Evolutionary conservation across 2,329 filamentous ascomycete species (phyloP).

Genomic region (Chaetomiaceae sp.): DNA sequence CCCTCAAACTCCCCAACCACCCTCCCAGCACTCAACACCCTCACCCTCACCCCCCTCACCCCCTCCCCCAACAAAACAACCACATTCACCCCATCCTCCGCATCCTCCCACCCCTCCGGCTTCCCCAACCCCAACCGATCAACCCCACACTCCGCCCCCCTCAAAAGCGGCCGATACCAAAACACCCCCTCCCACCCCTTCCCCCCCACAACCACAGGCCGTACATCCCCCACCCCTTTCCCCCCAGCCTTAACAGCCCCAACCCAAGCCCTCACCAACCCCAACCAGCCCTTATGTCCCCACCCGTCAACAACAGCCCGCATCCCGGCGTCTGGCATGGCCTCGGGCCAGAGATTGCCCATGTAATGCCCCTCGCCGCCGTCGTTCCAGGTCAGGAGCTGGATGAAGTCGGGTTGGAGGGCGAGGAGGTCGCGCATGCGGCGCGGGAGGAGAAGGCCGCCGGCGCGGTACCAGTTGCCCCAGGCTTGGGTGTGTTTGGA

Average conservation of each 20-base stretch:
- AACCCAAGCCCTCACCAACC: neutral
- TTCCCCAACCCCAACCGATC: conserved; percentile 1
- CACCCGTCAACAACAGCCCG: neutral
- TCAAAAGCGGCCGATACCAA: conserved; percentile 6
- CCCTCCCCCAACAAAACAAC: neutral
- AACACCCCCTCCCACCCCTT: neutral
- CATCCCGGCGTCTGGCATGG: neutral
- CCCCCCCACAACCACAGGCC: neutral
- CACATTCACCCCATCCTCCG: conserved; percentile 3
- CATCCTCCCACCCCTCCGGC: neutral
- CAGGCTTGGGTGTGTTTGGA: neutral
- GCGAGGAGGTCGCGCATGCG: neutral
- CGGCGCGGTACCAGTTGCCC: neutral
- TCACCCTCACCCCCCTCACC: neutral
- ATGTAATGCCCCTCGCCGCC: conserved; percentile 5
- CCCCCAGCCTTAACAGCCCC: neutral
- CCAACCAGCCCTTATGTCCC: neutral
- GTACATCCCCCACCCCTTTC: neutral
- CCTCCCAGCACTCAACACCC: neutral
- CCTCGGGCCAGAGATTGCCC: conserved; percentile 1
- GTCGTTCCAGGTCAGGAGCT: conserved; percentile 4
- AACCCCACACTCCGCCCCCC: neutral
- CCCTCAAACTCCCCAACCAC: neutral
- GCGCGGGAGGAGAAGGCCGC: neutral
- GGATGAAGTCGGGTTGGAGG: neutral